Evolutionary conservation across 2,329 filamentous ascomycete species (phyloP).

Genomic region (Stachybotrys chlorohalonatus): DNA sequence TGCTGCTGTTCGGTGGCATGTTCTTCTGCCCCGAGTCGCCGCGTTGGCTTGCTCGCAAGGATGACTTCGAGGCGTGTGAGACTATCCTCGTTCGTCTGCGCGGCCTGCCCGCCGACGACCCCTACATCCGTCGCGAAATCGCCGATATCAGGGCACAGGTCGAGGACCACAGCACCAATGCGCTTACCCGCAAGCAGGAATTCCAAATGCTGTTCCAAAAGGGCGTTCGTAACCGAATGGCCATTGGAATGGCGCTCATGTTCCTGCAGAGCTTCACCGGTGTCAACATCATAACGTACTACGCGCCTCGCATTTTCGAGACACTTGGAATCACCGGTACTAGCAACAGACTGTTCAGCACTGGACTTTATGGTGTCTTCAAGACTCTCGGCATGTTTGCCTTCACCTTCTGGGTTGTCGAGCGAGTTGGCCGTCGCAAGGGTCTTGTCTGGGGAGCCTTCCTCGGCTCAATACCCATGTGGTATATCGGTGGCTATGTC

Average conservation of each 20-base stretch:
- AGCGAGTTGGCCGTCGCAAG: constrained; percentile 36
- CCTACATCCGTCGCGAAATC: constrained; percentile 37
- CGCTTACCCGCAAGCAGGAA: constrained; percentile 16
- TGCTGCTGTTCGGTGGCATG: constrained; percentile 45
- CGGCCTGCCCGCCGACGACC: constrained; percentile 22
- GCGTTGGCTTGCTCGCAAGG: constrained; percentile 48
- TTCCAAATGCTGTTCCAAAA: constrained; percentile 25
- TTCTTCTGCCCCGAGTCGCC: constrained; percentile 51
- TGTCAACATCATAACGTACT: constrained; percentile 54
- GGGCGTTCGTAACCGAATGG: constrained; percentile 21
- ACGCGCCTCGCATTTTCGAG: constrained; percentile 28
- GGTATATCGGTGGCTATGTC: constrained; percentile 29
- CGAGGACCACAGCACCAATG: constrained; percentile 29
- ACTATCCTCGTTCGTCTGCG: constrained; percentile 22
- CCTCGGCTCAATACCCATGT: constrained; percentile 28
- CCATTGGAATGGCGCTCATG: constrained; percentile 45
- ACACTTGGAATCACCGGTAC: constrained; percentile 25
- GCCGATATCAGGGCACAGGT: constrained; percentile 50
- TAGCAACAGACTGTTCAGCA: constrained; percentile 23
- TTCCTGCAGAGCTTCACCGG: constrained; percentile 27
- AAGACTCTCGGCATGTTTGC: constrained; percentile 27
- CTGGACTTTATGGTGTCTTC: constrained; percentile 30
- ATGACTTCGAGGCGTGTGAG: constrained; percentile 41
- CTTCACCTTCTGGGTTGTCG: constrained; percentile 35
- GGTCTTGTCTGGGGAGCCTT: constrained; percentile 31